Evolutionary conservation across 2,329 filamentous ascomycete genomes (phyloP), one percentile per base, ranked within the genome.

Genomic region (Trichoderma koningii): DNA sequence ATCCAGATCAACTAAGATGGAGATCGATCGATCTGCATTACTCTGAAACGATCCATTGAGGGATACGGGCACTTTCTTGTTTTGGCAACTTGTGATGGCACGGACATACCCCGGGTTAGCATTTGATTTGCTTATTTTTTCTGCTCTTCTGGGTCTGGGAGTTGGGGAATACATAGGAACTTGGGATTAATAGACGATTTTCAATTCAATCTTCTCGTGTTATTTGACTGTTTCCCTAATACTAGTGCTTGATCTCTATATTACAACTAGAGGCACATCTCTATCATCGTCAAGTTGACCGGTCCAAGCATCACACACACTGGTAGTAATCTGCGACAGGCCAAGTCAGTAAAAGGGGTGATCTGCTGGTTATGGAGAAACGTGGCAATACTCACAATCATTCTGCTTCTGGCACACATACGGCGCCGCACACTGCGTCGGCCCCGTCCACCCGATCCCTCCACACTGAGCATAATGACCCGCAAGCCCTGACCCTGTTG

Each of bases 1-100:
- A 86, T 89, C 70, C 70, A 75, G 34, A 80, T 89, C 72, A 75
- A 79, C 73, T 86, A 81, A 79, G 9, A 10, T 64, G 10, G 41
- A 14, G 30, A 34, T 34, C 30, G 30, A 34, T 34, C 9, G 34
- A 38, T 38, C 34, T 38, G 34, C 34, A 38, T 1, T 38, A 5
- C 14, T 12, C 3, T 38, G n/a, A 14, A 38, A 38, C 34, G 34
- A 38, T 23, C 12, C 34, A 14, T 14, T 38, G 34, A 38, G 14
- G 34, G 34, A 38, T 3, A 5, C 14, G 34, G 3, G 10, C 3
- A 14, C 34, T 38, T 23, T 14, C 34, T 38, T 38, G 34, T 5
- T 38, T 38, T 38, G 34, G 34, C 12, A 38, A 10, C 9, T 14
- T 38, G 34, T 12, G 5, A 45, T 55, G 21, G 23, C 42, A 62